phyloP scores from a whole-genome alignment of 2,329 filamentous ascomycete species.

The Ascosphaera pollenicola region DNA sequence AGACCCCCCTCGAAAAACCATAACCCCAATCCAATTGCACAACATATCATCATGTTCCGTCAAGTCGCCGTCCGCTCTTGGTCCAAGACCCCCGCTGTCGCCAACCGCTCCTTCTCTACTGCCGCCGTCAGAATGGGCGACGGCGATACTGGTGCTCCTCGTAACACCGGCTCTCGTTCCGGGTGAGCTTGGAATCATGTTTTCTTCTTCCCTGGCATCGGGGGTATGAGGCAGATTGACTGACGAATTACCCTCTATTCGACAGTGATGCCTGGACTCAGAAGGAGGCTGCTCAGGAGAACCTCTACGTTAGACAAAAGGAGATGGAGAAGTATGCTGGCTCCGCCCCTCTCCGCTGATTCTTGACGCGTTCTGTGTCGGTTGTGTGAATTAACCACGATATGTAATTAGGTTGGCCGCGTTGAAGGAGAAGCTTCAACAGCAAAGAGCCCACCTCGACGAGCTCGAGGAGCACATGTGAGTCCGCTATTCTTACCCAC shows the following conservation, averaged over 20 bases:
- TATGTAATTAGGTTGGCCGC: constrained; percentile 33
- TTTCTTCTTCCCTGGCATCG: background rate
- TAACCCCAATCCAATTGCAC: constrained; percentile 1
- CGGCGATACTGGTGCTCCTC: constrained; percentile 41
- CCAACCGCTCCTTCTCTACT: constrained; percentile 38
- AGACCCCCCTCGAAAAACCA: too few relatives aligned
- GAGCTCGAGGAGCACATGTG: constrained; percentile 77
- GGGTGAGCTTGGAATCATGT: constrained; percentile 12
- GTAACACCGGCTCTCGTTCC: constrained; percentile 11
- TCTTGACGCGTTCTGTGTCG: background rate
- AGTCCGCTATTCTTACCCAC: constrained; percentile 13
- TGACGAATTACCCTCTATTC: background rate
- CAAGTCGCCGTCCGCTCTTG: constrained; percentile 35
- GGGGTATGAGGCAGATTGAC: background rate
- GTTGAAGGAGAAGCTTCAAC: constrained; percentile 45
- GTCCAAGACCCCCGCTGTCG: constrained; percentile 30
- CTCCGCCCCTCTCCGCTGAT: background rate
- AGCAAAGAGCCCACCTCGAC: constrained; percentile 65
- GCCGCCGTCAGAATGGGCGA: constrained; percentile 40
- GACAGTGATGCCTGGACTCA: constrained; percentile 74
- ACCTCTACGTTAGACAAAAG: constrained; percentile 62
- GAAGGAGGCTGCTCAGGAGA: constrained; percentile 73
- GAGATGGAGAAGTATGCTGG: constrained; percentile 57
- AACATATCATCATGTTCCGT: constrained; percentile 38
- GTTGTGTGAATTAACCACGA: background rate